phyloP scores from a whole-genome alignment of 2,329 filamentous ascomycete genomes.

The Fusarium guadeloupense region DNA sequence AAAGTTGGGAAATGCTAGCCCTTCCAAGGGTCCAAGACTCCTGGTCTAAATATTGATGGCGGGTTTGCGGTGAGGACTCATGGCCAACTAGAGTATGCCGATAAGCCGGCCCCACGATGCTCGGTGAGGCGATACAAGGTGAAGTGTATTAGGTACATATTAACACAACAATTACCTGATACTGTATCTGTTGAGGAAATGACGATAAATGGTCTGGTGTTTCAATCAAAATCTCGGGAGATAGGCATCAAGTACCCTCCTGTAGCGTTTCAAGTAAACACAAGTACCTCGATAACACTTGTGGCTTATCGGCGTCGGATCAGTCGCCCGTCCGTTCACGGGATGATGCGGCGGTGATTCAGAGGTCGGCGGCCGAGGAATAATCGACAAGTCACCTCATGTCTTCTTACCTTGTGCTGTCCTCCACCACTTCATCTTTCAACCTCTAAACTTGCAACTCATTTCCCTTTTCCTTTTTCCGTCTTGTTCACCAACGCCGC shows the following conservation, averaged over 20 bases:
- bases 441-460: constrained; percentile 19
- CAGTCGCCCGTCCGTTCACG: constrained; percentile 40
- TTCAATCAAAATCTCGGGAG: constrained; percentile 1
- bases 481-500: background rate
- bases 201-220: background rate
- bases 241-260: constrained; percentile 17
- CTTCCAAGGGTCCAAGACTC: constrained; percentile 5
- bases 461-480: constrained; percentile 11
- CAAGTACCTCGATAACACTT: constrained; percentile 26
- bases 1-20: too few relatives aligned
- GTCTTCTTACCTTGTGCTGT: constrained; percentile 11
- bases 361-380: constrained; percentile 38
- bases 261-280: constrained; percentile 15
- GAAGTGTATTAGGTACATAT: background rate
- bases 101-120: constrained; percentile 35
- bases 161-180: too few relatives aligned
- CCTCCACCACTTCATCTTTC: constrained; percentile 25
- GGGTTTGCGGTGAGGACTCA: constrained; percentile 29
- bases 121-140: constrained; percentile 17
- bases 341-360: constrained; percentile 47
- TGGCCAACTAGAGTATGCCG: constrained; percentile 29
- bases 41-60: constrained; percentile 11
- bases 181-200: constrained; percentile 5
- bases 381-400: constrained; percentile 39
- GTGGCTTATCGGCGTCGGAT: constrained; percentile 43